Evolutionary conservation across 345 rosid species (phyloP).

Genomic region (Eucalyptus virginea): DNA sequence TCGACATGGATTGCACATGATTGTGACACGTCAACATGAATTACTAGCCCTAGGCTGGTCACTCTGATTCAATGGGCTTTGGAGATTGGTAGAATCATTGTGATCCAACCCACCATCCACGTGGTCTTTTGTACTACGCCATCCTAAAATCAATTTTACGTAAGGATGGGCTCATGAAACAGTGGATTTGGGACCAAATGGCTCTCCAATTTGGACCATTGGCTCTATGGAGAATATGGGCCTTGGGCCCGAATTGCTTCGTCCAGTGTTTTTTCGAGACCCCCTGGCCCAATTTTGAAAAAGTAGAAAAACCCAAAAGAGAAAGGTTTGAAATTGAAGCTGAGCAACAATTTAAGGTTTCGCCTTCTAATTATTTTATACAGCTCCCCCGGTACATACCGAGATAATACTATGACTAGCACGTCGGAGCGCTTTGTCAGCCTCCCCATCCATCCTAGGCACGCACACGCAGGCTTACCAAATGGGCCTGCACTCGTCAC

Average conservation of each 20-base stretch:
- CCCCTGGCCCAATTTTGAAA: background rate
- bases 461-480: background rate
- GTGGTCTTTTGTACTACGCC: background rate
- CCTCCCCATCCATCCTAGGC: no score
- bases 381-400: no score
- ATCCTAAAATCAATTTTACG: background rate
- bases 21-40: background rate
- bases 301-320: background rate
- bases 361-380: rapidly evolving
- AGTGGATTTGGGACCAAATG: background rate
- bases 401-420: no score
- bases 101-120: background rate
- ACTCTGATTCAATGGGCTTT: background rate
- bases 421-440: rapidly evolving
- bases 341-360: background rate
- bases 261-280: rapidly evolving
- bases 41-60: background rate
- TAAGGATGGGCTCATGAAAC: background rate
- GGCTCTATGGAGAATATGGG: background rate
- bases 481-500: background rate
- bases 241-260: background rate
- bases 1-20: background rate
- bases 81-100: background rate
- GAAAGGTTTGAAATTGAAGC: background rate
- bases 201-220: background rate